Evolutionary conservation across 2,329 filamentous ascomycete genomes (phyloP), one percentile per base, ranked within the genome.

Genomic region (Xylaria digitata): DNA sequence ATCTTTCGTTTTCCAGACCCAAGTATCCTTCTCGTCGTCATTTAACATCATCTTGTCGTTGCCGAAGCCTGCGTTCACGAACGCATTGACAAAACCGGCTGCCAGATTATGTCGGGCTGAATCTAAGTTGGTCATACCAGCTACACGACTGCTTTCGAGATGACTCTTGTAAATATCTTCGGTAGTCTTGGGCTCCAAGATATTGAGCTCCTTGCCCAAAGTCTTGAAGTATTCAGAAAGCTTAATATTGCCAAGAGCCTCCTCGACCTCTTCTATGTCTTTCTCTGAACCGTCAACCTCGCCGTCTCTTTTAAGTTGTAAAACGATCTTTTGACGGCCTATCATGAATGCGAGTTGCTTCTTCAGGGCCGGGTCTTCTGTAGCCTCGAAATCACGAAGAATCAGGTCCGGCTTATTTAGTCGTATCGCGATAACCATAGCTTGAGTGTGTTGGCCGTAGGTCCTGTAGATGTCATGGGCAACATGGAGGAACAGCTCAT

Each of bases 101-200:
- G 96, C 94, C 67, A 99, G 86, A 76, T 99, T 99, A 83, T 99
- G 95, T 74, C 94, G 88, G 34, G 95, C 94, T 9, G 96, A 99
- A 78, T 99, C 96, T 53, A 96, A 89, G 77, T 97, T 97, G 11
- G 95, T 97, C 81, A 97, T 88, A 42, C 94, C 94, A 26, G 93
- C 93, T 60, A 96, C 96, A 68, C 96, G 89, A 75, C 91, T 97
- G 82, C 92, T 98, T 82, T 99, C 96, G 5, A 99, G 87, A 80
- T 99, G 96, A 77, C 94, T 97, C 85, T 99, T 99, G 87, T 99
- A 99, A 75, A 99, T 99, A 75, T 99, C 96, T 78, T 99, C 96
- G 0, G 95, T 96, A 49, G 93, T 92, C 84, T 97, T 98, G 42
- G 96, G 96, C 70, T 99, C 96, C 48, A 98, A 84, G 59, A 99